These are phyloP conservation scores for Kentomonas sorsogonicus DNA, from an alignment of 208 protist species.

Conservation along the genomic window DNA sequence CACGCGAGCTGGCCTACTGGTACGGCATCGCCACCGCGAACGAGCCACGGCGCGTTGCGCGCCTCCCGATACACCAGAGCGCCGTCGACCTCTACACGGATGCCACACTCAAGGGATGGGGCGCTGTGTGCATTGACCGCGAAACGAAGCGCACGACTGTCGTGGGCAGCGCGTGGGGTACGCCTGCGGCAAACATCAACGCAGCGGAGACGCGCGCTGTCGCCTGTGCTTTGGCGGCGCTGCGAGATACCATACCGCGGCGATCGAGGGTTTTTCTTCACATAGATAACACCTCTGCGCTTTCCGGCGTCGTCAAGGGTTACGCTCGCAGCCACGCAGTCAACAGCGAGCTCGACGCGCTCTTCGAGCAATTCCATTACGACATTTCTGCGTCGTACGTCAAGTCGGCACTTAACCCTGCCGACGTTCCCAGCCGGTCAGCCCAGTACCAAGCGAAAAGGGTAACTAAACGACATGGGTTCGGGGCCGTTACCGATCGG, in stretches of 20 bases:
- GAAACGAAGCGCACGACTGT: conserved; percentile 9
- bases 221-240: conserved; percentile 8
- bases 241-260: not conserved
- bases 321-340: conserved; percentile 11
- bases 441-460: conserved; percentile 8
- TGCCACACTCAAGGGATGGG: conserved; percentile 16
- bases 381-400: conserved; percentile 8
- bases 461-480: conserved; percentile 10
- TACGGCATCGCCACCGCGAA: conserved; percentile 1
- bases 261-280: conserved; percentile 9
- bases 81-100: conserved; percentile 19
- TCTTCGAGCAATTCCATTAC: not conserved
- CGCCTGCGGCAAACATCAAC: conserved; percentile 13
- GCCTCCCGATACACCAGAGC: not conserved
- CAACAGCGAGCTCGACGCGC: conserved; percentile 2
- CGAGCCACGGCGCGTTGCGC: conserved; percentile 1
- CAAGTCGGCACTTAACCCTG: conserved; percentile 5
- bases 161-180: conserved; percentile 9
- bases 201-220: conserved; percentile 16
- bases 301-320: conserved; percentile 7
- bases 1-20: no score
- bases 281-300: conserved; percentile 21
- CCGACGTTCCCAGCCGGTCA: conserved; percentile 4
- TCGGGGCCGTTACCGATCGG: no score
- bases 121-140: conserved; percentile 16